These are phyloP conservation scores for Nelumbo lutea DNA, from an alignment of 164 flowering plant genomes.

Conservation along the genomic window DNA sequence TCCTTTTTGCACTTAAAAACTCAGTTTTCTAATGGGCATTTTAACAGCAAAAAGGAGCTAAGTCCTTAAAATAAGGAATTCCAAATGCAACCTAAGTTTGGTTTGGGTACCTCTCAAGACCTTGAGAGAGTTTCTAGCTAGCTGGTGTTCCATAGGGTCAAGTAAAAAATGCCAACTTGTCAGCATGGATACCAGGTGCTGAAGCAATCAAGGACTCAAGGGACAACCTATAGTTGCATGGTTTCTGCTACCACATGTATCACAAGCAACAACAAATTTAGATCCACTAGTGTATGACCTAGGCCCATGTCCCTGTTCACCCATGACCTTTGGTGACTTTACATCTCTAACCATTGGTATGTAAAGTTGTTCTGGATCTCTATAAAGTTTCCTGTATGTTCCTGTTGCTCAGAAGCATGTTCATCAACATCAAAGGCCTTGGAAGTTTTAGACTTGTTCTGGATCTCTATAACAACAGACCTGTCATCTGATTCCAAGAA, in stretches of 20 bases:
- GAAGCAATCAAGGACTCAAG: background rate
- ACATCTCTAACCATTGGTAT: slow-evolving; percentile 24
- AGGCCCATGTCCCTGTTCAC: slow-evolving; percentile 27
- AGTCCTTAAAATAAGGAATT: too few species aligned
- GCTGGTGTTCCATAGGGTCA: too few species aligned
- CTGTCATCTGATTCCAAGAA: slow-evolving; percentile 11
- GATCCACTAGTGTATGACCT: slow-evolving; percentile 18
- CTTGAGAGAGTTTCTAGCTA: too few species aligned
- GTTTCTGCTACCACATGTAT: slow-evolving; percentile 17
- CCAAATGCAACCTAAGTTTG: too few species aligned
- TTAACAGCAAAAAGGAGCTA: too few species aligned
- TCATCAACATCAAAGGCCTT: slow-evolving; percentile 4
- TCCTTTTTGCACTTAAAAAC: too few species aligned
- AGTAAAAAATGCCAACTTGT: too few species aligned
- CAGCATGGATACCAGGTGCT: slow-evolving; percentile 1
- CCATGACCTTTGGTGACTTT: slow-evolving; percentile 15
- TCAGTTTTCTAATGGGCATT: too few species aligned
- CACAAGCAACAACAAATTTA: background rate
- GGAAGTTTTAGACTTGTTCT: slow-evolving; percentile 5
- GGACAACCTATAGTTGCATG: slow-evolving; percentile 20
- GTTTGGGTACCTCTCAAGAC: too few species aligned
- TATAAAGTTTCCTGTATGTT: slow-evolving; percentile 26
- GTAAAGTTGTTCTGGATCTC: slow-evolving; percentile 6
- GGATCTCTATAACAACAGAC: background rate
- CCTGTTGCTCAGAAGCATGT: slow-evolving; percentile 16